These are phyloP conservation scores for Chrysanthemum makinoi DNA, from an alignment of 129 eudicot genomes.

Conservation along the genomic window DNA sequence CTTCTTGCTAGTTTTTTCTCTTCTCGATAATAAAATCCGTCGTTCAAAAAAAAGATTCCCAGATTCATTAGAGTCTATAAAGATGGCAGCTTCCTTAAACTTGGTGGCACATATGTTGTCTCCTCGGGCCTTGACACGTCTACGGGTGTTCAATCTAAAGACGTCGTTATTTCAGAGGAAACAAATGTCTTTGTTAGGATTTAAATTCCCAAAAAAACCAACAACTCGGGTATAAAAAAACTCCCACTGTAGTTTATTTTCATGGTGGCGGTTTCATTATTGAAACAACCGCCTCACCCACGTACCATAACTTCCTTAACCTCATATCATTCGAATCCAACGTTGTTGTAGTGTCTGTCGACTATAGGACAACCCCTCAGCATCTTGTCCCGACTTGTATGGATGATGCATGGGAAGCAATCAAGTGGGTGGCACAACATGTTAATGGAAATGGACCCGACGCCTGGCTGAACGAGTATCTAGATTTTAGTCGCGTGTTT, in stretches of 20 bases:
- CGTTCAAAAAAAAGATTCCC: no score
- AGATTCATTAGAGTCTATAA: no score
- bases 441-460: slow-evolving; percentile 25
- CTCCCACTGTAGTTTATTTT: slow-evolving; percentile 49
- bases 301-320: slow-evolving; percentile 28
- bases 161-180: slow-evolving; percentile 34
- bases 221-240: slow-evolving; percentile 13
- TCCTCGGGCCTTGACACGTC: slow-evolving; percentile 41
- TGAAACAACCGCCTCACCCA: slow-evolving; percentile 25
- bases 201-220: slow-evolving; percentile 34
- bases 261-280: slow-evolving; percentile 64
- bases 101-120: slow-evolving; percentile 25
- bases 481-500: slow-evolving; percentile 31
- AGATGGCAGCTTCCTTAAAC: slow-evolving; percentile 46
- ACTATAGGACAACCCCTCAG: slow-evolving; percentile 52
- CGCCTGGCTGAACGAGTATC: slow-evolving; percentile 29
- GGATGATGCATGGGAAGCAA: slow-evolving; percentile 56
- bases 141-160: slow-evolving; percentile 50
- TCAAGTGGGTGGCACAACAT: slow-evolving; percentile 57
- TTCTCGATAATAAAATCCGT: no score
- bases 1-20: no score
- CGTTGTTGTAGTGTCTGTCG: slow-evolving; percentile 34
- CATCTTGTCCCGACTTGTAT: slow-evolving; percentile 43
- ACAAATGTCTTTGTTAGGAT: slow-evolving; percentile 44
- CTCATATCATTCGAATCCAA: slow-evolving; percentile 21